Conservation (phyloP, 768 basidiomycete genomes). For the Phanerochaete sordida region DNA sequence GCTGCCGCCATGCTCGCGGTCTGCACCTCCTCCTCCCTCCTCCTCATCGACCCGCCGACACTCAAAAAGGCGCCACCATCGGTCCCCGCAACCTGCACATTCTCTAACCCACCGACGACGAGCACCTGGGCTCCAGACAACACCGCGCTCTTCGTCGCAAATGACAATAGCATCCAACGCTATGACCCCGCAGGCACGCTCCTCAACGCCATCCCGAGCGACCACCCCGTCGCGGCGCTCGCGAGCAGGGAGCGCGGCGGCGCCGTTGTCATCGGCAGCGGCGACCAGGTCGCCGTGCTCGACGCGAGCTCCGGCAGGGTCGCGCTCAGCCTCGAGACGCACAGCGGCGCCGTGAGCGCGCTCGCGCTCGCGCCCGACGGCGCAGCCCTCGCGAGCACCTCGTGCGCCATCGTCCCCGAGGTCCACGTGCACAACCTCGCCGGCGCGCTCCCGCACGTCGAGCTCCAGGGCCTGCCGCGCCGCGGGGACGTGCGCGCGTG, state of each 20-base stretch:
- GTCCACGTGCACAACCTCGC: slow-evolving; percentile 61
- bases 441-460: slow-evolving; percentile 43
- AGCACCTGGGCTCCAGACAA: slow-evolving; percentile 59
- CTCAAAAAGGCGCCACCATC: slow-evolving; percentile 44
- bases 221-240: slow-evolving; percentile 28
- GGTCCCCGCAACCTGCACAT: slow-evolving; percentile 25
- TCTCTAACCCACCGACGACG: slow-evolving; percentile 38
- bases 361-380: slow-evolving; percentile 59
- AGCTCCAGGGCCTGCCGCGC: slow-evolving; percentile 49
- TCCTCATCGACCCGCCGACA: slow-evolving; percentile 41
- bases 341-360: slow-evolving; percentile 46
- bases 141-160: slow-evolving; percentile 50
- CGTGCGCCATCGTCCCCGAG: slow-evolving; percentile 30
- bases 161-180: slow-evolving; percentile 42
- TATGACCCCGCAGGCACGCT: slow-evolving; percentile 47
- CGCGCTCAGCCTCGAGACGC: slow-evolving; percentile 46
- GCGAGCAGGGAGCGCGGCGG: slow-evolving; percentile 31
- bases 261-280: slow-evolving; percentile 46
- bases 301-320: slow-evolving; percentile 44
- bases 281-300: slow-evolving; percentile 45
- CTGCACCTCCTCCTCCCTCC: slow-evolving; percentile 44
- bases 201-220: slow-evolving; percentile 28
- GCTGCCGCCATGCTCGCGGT: slow-evolving; percentile 48
- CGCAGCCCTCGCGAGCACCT: slow-evolving; percentile 54
- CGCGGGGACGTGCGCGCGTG: slow-evolving; percentile 37